These are phyloP conservation scores for Penicillium turbatum DNA, from an alignment of 495 filamentous ascomycete species.

Conservation along the genomic window DNA sequence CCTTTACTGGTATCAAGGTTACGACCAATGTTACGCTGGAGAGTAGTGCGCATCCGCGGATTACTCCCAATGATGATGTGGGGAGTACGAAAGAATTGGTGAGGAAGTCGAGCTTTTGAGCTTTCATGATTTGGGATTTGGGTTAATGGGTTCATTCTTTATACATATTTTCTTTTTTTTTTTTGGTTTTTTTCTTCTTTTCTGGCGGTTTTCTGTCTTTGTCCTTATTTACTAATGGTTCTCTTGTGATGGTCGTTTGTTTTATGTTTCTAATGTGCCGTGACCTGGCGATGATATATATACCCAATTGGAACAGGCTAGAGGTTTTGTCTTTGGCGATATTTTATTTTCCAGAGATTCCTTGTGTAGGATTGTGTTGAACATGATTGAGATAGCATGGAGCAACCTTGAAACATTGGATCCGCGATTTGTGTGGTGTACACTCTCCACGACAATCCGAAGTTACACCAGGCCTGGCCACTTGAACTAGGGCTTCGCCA, in stretches of 20 bases:
- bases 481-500: too few species aligned
- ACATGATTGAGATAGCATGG: too few species aligned
- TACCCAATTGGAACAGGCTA: conserved; percentile 5
- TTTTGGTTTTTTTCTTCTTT: not conserved
- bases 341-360: too few species aligned
- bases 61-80: conserved; percentile 14
- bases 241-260: not conserved
- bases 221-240: not conserved
- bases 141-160: not conserved
- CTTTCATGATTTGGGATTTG: conserved; percentile 4
- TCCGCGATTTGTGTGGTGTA: too few species aligned
- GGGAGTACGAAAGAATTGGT: conserved; percentile 29
- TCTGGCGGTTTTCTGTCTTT: not conserved
- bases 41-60: conserved; percentile 9
- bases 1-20: conserved; percentile 27
- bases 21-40: conserved; percentile 33
- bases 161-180: not conserved
- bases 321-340: conserved; percentile 7
- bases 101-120: conserved; percentile 19
- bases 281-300: not conserved
- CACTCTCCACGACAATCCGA: too few species aligned
- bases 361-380: too few species aligned
- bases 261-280: not conserved
- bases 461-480: too few species aligned
- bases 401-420: too few species aligned